These are phyloP conservation scores for Mariannaea elegans DNA, from an alignment of 2,329 filamentous ascomycete genomes.

Conservation along the genomic window DNA sequence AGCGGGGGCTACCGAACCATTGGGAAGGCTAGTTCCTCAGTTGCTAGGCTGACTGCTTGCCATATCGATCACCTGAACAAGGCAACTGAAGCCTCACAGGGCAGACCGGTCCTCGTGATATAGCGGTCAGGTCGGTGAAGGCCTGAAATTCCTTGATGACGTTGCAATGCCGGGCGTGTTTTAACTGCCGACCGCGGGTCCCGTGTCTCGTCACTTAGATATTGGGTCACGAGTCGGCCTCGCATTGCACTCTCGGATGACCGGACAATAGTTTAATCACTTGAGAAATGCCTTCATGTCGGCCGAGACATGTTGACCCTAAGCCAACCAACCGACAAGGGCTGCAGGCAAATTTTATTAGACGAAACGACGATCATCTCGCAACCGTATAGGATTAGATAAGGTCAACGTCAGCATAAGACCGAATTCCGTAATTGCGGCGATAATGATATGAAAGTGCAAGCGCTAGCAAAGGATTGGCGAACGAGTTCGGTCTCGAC, in stretches of 20 bases:
- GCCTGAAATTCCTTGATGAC: slow-evolving; percentile 10
- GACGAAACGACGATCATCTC: slow-evolving; percentile 1
- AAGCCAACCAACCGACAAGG: neutral
- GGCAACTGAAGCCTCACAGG: slow-evolving; percentile 7
- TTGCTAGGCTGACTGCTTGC: slow-evolving; percentile 7
- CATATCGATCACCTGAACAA: slow-evolving; percentile 14
- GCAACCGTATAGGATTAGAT: slow-evolving; percentile 23
- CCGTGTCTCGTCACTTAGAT: slow-evolving; percentile 8
- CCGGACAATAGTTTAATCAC: neutral
- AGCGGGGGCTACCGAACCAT: slow-evolving; percentile 5
- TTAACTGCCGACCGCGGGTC: slow-evolving; percentile 12
- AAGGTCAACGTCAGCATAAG: slow-evolving; percentile 33
- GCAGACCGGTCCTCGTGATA: slow-evolving; percentile 13
- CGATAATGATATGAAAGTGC: slow-evolving; percentile 27
- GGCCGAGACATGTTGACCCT: slow-evolving; percentile 14
- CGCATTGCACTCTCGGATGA: slow-evolving; percentile 2
- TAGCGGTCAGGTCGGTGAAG: slow-evolving; percentile 10
- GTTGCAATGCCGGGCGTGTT: slow-evolving; percentile 5
- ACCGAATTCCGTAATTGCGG: slow-evolving; percentile 23
- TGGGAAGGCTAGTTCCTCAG: slow-evolving; percentile 15
- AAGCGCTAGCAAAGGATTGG: slow-evolving; percentile 32
- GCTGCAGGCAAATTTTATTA: slow-evolving; percentile 1
- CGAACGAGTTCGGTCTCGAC: slow-evolving; percentile 34
- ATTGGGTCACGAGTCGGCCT: slow-evolving; percentile 6
- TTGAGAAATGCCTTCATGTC: slow-evolving; percentile 1